A percentile compares a stretch with the other conserved stretches of the same genome.
Evolutionary conservation across 139 green algal genomes (phyloP).

Genomic region (Marvania coccoides): DNA sequence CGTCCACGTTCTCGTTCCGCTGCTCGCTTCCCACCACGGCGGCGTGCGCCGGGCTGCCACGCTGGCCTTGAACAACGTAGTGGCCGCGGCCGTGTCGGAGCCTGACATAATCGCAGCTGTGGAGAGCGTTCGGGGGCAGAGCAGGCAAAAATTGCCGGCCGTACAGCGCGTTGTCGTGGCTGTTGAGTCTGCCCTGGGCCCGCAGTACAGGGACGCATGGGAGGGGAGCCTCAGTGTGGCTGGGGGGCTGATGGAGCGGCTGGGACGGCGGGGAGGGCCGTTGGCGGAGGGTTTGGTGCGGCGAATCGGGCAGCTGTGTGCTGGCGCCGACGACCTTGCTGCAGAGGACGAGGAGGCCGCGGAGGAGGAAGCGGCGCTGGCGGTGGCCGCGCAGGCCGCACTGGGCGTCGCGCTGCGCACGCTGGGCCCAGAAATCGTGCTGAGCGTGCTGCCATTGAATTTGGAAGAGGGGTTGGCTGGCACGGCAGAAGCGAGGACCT

Average conservation of each 20-base stretch:
- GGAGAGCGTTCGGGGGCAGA: not conserved
- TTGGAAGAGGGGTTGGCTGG: slow-evolving; percentile 44
- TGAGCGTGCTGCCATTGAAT: slow-evolving; percentile 61
- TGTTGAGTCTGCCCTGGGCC: slow-evolving; percentile 51
- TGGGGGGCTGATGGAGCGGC: slow-evolving; percentile 32
- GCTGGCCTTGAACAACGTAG: slow-evolving; percentile 41
- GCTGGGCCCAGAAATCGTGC: slow-evolving; percentile 64
- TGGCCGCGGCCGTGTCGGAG: slow-evolving; percentile 36
- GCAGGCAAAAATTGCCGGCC: slow-evolving; percentile 3
- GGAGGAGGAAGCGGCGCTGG: not conserved
- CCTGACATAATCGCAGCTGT: slow-evolving; percentile 19
- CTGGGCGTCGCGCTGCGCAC: slow-evolving; percentile 54
- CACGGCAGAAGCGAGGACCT: slow-evolving; percentile 58
- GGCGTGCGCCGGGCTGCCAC: slow-evolving; percentile 54
- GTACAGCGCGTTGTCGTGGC: slow-evolving; percentile 50
- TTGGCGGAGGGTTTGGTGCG: slow-evolving; percentile 28
- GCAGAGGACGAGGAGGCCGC: slow-evolving; percentile 15
- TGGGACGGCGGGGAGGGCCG: slow-evolving; percentile 27
- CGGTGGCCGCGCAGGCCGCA: slow-evolving; percentile 43
- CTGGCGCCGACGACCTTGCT: slow-evolving; percentile 43
- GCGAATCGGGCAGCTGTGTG: slow-evolving; percentile 47
- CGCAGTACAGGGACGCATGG: slow-evolving; percentile 68
- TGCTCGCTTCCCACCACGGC: slow-evolving; percentile 67
- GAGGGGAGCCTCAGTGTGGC: slow-evolving; percentile 50
- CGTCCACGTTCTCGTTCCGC: slow-evolving; percentile 50